These are phyloP conservation scores for Elaeagnus macrophylla DNA, from an alignment of 306 rosid genomes.

Conservation along the genomic window DNA sequence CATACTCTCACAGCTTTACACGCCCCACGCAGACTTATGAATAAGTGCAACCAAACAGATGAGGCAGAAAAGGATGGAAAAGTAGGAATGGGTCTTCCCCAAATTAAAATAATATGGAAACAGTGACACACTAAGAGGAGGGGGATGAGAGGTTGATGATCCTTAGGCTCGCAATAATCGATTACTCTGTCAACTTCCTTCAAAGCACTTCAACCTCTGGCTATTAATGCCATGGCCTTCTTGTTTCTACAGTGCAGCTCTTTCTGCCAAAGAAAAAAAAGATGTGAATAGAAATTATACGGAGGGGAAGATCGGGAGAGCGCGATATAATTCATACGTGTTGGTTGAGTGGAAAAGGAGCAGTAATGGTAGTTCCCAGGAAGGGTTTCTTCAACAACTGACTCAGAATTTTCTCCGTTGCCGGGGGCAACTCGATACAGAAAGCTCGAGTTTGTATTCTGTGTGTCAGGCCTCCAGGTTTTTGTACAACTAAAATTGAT, in stretches of 20 bases:
- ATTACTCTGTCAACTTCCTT: constrained; percentile 85
- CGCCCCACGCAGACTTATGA: too few species aligned
- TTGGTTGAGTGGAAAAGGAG: constrained; percentile 45
- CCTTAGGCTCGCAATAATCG: constrained; percentile 69
- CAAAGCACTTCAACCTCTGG: constrained; percentile 79
- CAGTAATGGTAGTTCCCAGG: constrained; percentile 11
- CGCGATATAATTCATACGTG: constrained; percentile 17
- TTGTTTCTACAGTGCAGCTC: constrained; percentile 70
- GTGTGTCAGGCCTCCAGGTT: too few species aligned
- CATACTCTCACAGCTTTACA: constrained; percentile 77
- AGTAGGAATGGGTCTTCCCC: neutral
- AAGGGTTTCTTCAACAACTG: constrained; percentile 26
- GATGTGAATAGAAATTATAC: neutral
- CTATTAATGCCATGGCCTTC: constrained; percentile 71
- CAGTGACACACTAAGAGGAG: constrained; percentile 39
- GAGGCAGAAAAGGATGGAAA: neutral
- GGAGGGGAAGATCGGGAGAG: neutral
- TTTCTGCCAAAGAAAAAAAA: constrained; percentile 33
- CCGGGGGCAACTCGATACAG: neutral
- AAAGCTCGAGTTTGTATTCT: too few species aligned
- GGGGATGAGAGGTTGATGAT: constrained; percentile 66
- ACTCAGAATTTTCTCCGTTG: constrained; percentile 16
- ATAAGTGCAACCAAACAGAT: neutral
- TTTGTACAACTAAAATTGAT: too few species aligned
- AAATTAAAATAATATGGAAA: neutral